A percentile compares a stretch with the other conserved stretches of the same genome.
Evolutionary conservation across 1,139 yeast species (phyloP).

Genomic region (Yamadazyma pseudoaaseri): DNA sequence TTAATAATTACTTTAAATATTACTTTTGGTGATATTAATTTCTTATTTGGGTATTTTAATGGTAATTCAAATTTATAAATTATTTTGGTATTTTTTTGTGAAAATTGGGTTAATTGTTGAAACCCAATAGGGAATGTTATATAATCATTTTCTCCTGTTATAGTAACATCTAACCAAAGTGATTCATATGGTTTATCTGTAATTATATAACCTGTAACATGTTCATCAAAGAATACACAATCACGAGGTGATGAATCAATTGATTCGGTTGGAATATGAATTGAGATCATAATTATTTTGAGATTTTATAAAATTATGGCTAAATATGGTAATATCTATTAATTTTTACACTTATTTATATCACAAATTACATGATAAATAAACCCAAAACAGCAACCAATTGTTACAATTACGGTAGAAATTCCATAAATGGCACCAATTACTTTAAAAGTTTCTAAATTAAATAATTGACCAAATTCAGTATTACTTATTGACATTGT

Average conservation of each 20-base stretch:
- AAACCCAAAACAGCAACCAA: constrained; percentile 31
- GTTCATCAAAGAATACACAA: constrained; percentile 13
- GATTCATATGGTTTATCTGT: constrained; percentile 1
- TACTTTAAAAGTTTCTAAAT: constrained; percentile 53
- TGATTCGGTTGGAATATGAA: background rate
- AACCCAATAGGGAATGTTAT: background rate
- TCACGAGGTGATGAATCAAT: too few species aligned
- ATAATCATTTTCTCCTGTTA: background rate
- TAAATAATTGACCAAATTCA: constrained; percentile 43
- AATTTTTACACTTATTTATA: too few species aligned
- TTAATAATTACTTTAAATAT: constrained; percentile 21
- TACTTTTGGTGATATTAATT: constrained; percentile 30
- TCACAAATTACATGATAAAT: constrained; percentile 14
- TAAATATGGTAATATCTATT: too few species aligned
- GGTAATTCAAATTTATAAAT: constrained; percentile 25
- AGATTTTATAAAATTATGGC: too few species aligned
- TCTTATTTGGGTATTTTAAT: constrained; percentile 36
- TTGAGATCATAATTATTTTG: background rate
- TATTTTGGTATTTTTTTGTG: background rate
- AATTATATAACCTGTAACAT: constrained; percentile 9
- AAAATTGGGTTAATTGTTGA: background rate
- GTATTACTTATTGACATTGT: constrained; percentile 68
- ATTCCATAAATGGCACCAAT: constrained; percentile 62
- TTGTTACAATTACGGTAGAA: constrained; percentile 26
- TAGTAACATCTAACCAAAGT: background rate